Base-by-base conservation (phyloP, 768 basidiomycete genomes). In the Pholiota conissans region DNA sequence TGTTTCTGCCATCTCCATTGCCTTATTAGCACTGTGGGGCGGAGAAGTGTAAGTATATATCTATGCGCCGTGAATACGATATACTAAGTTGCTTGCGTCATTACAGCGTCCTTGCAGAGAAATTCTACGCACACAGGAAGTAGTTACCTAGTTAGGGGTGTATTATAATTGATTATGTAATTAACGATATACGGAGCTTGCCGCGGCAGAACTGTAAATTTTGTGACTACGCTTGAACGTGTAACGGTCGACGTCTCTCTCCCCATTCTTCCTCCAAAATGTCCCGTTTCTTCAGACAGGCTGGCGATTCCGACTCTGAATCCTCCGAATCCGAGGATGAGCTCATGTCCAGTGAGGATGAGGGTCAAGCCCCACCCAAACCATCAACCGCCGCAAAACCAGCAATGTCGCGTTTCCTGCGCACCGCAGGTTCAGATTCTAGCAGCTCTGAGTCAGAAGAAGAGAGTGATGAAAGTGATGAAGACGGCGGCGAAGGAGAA, bases 221-320 rank as follows among this genome's bases (percentile, higher is more conserved):
- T 60, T 62, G 59, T 59, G 59, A 62, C 59, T 47, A 14, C 49
- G 48, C 42, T 46, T 52, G 29, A 34, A 27, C 48, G 29, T 27
- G 55, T 29, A 55, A 29, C 42, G 27, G 18, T 42, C 27, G 28
- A 5, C 27, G 30, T 46, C 42, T 47, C 28, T 42, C 42, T 47
- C 28, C 35, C 46, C 32, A 32, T 56, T 39, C 30, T 6, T 29
- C 57, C 20, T 46, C 47, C 28, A 56, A 56, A 61, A 93, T 94
- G 91, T 93, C 92, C 60, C 85, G 91, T 68, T 94, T 95, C 77
- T 93, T 94, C 79, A 86, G 89, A 78, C 83, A 86, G 77, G 90
- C 84, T 59, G 88, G 84, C 71, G 90, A 93, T 71, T 90, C 89
- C 50, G 91, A 93, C 66, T 85, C 84, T 14, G 87, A 88, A 48